These are phyloP conservation scores for Phytopythium aichiense DNA, from an alignment of 352 stramenopile genomes.

Conservation along the genomic window DNA sequence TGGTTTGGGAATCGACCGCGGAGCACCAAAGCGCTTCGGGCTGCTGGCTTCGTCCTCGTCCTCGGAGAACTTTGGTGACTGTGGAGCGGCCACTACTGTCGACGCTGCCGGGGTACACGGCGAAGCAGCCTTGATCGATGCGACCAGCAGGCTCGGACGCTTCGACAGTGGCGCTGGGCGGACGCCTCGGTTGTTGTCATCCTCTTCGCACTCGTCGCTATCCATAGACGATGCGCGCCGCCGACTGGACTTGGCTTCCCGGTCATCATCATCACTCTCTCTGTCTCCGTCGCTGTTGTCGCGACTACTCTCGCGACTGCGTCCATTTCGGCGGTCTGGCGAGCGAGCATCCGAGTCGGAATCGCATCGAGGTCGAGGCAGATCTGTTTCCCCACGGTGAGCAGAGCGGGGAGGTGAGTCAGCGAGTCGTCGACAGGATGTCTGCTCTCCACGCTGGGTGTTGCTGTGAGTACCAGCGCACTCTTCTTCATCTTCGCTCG, in stretches of 20 bases:
- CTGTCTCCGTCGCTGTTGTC: slow-evolving; percentile 13
- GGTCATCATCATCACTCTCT: slow-evolving; percentile 24
- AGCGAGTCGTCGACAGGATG: background rate
- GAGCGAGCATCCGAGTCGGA: background rate
- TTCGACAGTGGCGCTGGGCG: background rate
- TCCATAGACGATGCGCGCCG: slow-evolving; percentile 16
- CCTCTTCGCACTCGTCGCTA: slow-evolving; percentile 16
- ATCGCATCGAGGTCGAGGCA: slow-evolving; percentile 3
- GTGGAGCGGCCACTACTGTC: slow-evolving; percentile 2
- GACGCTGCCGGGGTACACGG: slow-evolving; percentile 12
- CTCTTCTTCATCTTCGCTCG: slow-evolving; percentile 7
- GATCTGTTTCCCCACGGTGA: background rate
- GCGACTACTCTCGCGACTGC: background rate
- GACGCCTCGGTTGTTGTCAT: slow-evolving; percentile 9
- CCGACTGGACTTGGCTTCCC: slow-evolving; percentile 8
- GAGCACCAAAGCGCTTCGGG: background rate
- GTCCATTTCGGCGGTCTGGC: slow-evolving; percentile 4
- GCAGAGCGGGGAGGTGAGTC: background rate
- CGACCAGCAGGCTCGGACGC: slow-evolving; percentile 35
- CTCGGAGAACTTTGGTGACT: slow-evolving; percentile 23
- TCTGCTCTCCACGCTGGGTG: background rate
- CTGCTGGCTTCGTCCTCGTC: slow-evolving; percentile 21
- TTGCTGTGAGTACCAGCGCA: background rate
- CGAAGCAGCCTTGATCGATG: slow-evolving; percentile 54
- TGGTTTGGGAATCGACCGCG: slow-evolving; percentile 8